Conservation (phyloP, 2,329 filamentous ascomycete species). For the Aspergillus pseudoterreus region DNA sequence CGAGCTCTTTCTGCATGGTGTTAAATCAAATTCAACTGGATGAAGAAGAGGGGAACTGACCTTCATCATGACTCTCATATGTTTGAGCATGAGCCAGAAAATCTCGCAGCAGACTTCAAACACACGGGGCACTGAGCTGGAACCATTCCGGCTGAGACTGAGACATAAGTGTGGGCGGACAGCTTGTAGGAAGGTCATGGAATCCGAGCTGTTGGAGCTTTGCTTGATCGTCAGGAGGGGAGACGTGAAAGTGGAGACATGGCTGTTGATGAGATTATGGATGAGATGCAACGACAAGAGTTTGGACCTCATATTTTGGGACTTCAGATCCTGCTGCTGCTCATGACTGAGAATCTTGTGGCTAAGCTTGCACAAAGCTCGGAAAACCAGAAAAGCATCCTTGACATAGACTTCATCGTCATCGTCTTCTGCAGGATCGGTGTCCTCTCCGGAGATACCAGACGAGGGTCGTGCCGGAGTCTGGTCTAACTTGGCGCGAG, state of each 20-base stretch:
- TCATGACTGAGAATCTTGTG: slow-evolving; percentile 87
- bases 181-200: slow-evolving; percentile 87
- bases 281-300: slow-evolving; percentile 92
- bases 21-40: slow-evolving; percentile 11
- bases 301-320: slow-evolving; percentile 96
- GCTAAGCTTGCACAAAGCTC: slow-evolving; percentile 95
- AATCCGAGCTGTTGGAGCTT: slow-evolving; percentile 76
- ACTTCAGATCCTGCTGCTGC: slow-evolving; percentile 86
- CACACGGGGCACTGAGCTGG: slow-evolving; percentile 84
- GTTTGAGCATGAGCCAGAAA: slow-evolving; percentile 95
- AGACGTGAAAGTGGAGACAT: slow-evolving; percentile 85
- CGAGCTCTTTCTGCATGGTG: slow-evolving; percentile 74
- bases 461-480: slow-evolving; percentile 44
- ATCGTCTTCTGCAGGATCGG: slow-evolving; percentile 52
- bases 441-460: slow-evolving; percentile 36
- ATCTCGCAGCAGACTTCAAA: slow-evolving; percentile 97
- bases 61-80: slow-evolving; percentile 91
- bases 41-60: slow-evolving; percentile 42
- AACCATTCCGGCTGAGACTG: slow-evolving; percentile 89
- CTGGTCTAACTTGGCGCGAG: slow-evolving; percentile 51
- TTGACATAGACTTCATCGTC: slow-evolving; percentile 97
- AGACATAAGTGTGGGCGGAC: slow-evolving; percentile 96
- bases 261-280: slow-evolving; percentile 91
- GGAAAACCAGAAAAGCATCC: slow-evolving; percentile 94
- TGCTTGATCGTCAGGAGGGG: slow-evolving; percentile 89